Evolutionary conservation across 441 rosid genomes (phyloP).

Genomic region (Erysimum cheiri): DNA sequence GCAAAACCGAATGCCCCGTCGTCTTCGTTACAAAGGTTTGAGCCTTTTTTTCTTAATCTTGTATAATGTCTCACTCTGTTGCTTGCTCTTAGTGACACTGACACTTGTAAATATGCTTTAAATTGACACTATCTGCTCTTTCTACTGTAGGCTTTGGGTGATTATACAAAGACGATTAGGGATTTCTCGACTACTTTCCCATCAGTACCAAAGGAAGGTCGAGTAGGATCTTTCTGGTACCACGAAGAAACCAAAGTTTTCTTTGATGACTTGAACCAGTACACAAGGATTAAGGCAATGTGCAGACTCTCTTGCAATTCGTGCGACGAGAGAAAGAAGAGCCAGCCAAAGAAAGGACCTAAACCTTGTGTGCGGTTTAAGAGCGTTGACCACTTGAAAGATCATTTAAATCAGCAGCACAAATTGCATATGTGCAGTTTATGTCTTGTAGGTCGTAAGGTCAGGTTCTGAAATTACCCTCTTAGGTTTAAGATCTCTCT

Average conservation of each 20-base stretch:
- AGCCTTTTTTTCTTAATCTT: neutral
- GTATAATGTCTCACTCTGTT: neutral
- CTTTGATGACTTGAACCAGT: conserved; percentile 87
- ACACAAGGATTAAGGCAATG: conserved; percentile 92
- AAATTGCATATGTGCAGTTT: conserved; percentile 80
- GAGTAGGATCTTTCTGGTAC: conserved; percentile 71
- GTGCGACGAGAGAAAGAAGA: conserved; percentile 70
- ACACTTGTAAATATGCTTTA: too few relatives aligned
- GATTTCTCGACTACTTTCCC: conserved; percentile 78
- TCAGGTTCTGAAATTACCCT: conserved; percentile 29
- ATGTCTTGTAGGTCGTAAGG: conserved; percentile 95
- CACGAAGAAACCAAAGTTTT: conserved; percentile 82
- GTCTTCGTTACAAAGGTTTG: conserved; percentile 85
- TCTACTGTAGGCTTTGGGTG: conserved; percentile 79
- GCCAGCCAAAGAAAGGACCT: conserved; percentile 51
- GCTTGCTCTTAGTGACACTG: conserved; percentile 17
- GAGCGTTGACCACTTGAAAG: conserved; percentile 83
- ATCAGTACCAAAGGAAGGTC: conserved; percentile 74
- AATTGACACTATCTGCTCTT: neutral
- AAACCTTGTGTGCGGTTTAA: conserved; percentile 60
- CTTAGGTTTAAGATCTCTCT: neutral
- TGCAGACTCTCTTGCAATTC: conserved; percentile 85
- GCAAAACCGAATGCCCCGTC: conserved; percentile 69
- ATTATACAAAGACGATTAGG: conserved; percentile 73
- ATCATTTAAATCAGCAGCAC: conserved; percentile 89